Percentiles rank a stretch among this genome's conserved stretches.
These are phyloP conservation scores for Penicillium sp. DNA, from an alignment of 2,329 filamentous ascomycete genomes.

Conservation along the genomic window DNA sequence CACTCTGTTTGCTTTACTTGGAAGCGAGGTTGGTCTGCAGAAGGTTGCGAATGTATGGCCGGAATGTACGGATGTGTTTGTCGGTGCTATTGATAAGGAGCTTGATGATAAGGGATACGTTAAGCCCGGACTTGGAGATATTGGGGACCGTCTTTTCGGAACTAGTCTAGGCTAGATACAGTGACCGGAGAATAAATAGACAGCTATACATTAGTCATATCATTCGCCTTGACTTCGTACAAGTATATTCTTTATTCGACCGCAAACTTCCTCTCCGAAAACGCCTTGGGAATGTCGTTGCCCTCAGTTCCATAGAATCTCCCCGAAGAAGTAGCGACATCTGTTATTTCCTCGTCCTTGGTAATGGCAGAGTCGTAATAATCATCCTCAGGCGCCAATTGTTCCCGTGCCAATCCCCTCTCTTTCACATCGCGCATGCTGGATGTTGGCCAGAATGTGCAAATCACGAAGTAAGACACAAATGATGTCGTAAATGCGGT, in stretches of 20 bases:
- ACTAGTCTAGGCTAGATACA: constrained; percentile 16
- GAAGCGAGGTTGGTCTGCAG: constrained; percentile 20
- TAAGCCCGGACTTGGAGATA: constrained; percentile 29
- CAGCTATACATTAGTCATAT: background rate
- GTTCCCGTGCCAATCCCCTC: background rate
- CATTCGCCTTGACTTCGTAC: background rate
- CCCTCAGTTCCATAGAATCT: background rate
- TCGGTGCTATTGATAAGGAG: constrained; percentile 25
- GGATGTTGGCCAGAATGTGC: constrained; percentile 1
- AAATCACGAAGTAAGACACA: constrained; percentile 2
- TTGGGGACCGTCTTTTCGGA: constrained; percentile 32
- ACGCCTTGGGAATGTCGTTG: background rate
- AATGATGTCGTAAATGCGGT: background rate
- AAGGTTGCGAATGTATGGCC: constrained; percentile 26
- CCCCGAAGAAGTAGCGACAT: background rate
- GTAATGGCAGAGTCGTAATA: background rate
- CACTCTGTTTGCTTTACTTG: constrained; percentile 28
- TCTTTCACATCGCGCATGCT: background rate
- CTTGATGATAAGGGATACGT: constrained; percentile 29
- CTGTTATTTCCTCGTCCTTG: background rate
- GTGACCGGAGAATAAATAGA: background rate
- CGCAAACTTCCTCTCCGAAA: background rate
- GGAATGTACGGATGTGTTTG: constrained; percentile 26
- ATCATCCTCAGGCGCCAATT: background rate
- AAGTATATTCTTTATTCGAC: background rate